Conservation (phyloP, 441 rosid genomes). For the Breynia disticha region DNA sequence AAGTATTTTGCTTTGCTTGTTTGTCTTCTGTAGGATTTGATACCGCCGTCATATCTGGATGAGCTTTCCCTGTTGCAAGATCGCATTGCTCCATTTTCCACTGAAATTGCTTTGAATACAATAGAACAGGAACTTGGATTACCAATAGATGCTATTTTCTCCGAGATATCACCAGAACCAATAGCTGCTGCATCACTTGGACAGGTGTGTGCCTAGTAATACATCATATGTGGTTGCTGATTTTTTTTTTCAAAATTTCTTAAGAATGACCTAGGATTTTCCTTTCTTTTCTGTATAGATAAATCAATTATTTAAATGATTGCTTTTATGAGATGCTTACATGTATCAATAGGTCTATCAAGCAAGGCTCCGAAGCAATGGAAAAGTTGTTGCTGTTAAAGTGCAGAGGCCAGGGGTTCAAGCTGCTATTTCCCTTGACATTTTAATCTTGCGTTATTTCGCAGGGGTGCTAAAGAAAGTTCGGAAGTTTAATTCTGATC, state of each 20-base stretch:
- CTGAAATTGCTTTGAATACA: conserved; percentile 60
- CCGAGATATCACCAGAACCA: conserved; percentile 89
- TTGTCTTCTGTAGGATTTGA: conserved; percentile 49
- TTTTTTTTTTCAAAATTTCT: neutral
- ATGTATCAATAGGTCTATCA: conserved; percentile 56
- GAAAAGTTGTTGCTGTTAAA: conserved; percentile 74
- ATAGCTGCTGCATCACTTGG: conserved; percentile 92
- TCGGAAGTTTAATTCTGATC: conserved; percentile 75
- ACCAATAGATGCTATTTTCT: conserved; percentile 59
- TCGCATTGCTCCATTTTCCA: conserved; percentile 79
- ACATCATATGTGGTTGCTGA: conserved; percentile 5
- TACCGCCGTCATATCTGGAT: conserved; percentile 76
- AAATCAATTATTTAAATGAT: conserved; percentile 2
- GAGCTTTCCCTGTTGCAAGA: conserved; percentile 86
- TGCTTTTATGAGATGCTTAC: conserved; percentile 4
- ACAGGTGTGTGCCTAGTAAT: conserved; percentile 39
- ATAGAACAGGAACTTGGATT: conserved; percentile 72
- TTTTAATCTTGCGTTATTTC: conserved; percentile 61
- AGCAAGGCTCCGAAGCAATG: conserved; percentile 65
- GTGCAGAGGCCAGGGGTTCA: conserved; percentile 95
- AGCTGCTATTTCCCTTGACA: conserved; percentile 88
- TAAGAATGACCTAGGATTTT: neutral
- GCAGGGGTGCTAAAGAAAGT: conserved; percentile 61
- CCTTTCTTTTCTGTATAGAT: neutral
- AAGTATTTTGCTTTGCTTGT: neutral